Conservation (phyloP, 148 eudicot species). For the Rhododendron vialii region DNA sequence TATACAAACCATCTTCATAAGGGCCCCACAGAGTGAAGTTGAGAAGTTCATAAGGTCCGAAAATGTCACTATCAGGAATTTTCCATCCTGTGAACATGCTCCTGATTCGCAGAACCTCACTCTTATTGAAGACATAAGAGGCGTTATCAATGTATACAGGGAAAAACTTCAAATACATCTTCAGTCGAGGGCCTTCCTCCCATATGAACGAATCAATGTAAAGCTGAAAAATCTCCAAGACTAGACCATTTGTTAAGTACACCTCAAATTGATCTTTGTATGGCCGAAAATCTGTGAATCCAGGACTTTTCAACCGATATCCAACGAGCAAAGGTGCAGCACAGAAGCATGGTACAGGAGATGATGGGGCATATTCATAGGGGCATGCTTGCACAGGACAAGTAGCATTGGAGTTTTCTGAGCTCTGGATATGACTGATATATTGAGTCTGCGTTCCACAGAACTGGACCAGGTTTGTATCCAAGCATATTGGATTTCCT, state of each 20-base stretch:
- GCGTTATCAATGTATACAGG: conserved; percentile 31
- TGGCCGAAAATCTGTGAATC: conserved; percentile 67
- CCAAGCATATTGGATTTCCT: conserved; percentile 69
- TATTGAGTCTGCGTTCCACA: conserved; percentile 46
- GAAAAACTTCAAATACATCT: conserved; percentile 75
- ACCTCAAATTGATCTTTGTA: conserved; percentile 41
- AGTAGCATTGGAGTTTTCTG: conserved; percentile 21
- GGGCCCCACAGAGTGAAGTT: conserved; percentile 77
- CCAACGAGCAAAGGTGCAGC: conserved; percentile 80
- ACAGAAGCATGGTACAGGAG: conserved; percentile 62
- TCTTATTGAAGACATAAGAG: conserved; percentile 37
- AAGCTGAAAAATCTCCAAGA: conserved; percentile 52
- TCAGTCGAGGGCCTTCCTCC: conserved; percentile 86
- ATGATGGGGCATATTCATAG: conserved; percentile 59
- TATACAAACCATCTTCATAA: conserved; percentile 34
- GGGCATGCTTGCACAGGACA: conserved; percentile 66
- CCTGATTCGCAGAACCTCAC: conserved; percentile 57
- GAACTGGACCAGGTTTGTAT: conserved; percentile 33
- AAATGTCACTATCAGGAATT: conserved; percentile 55
- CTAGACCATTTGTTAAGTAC: conserved; percentile 49
- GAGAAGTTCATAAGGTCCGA: conserved; percentile 95
- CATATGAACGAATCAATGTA: conserved; percentile 60
- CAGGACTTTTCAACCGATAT: conserved; percentile 82
- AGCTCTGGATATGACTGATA: conserved; percentile 20
- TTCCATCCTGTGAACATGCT: conserved; percentile 53